Percentiles rank a stretch among this genome's conserved stretches.
Evolutionary conservation across 1,284 basidiomycete genomes (phyloP).

Genomic region (Agaricales sp.): DNA sequence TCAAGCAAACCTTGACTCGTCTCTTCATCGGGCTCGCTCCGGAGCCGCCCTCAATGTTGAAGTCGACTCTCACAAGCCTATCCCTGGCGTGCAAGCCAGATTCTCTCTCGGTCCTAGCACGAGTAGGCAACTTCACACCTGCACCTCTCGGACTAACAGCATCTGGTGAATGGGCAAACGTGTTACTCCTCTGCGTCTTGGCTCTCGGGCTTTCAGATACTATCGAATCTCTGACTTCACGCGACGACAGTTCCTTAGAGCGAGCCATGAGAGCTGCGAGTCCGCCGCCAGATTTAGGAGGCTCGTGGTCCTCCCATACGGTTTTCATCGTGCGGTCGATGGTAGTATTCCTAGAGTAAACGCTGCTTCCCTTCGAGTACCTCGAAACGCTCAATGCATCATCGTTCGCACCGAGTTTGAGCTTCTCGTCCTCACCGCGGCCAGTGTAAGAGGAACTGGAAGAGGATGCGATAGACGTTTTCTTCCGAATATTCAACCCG

Average conservation of each 20-base stretch:
- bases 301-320: background rate
- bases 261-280: background rate
- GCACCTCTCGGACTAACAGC: background rate
- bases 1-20: slow-evolving; percentile 44
- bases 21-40: slow-evolving; percentile 14
- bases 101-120: background rate
- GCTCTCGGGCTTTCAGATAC: background rate
- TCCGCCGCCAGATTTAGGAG: background rate
- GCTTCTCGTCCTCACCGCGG: no score
- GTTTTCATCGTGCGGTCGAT: background rate
- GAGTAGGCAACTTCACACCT: background rate
- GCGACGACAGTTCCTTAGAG: background rate
- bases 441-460: background rate
- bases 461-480: background rate
- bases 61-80: background rate
- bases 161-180: slow-evolving; percentile 9
- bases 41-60: slow-evolving; percentile 13
- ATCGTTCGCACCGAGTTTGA: slow-evolving; percentile 3
- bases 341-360: background rate
- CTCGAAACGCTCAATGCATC: slow-evolving; percentile 11
- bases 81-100: background rate
- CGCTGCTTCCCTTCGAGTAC: slow-evolving; percentile 11
- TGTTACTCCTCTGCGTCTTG: background rate
- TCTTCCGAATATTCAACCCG: background rate
- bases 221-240: background rate